Conservation (phyloP, 805 yeast genomes). For the Candida pseudoglaebosa region DNA sequence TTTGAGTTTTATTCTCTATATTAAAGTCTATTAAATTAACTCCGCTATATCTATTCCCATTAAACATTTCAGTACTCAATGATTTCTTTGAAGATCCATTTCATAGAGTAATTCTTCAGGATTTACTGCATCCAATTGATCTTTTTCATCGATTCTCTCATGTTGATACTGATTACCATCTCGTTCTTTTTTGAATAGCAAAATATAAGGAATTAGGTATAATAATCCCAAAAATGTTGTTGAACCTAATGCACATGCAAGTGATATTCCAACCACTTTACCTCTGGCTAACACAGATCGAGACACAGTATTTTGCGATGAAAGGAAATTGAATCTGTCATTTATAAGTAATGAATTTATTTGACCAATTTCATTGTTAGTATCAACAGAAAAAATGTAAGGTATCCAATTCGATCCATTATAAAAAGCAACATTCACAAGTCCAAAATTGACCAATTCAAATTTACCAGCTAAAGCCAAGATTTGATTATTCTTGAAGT, state of each 20-base stretch:
- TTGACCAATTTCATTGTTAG: conserved; percentile 20
- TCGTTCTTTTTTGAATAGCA: conserved; percentile 27
- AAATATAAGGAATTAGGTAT: conserved; percentile 37
- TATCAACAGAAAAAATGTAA: conserved; percentile 40
- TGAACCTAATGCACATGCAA: conserved; percentile 44
- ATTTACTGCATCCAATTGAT: conserved; percentile 41
- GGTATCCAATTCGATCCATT: conserved; percentile 72
- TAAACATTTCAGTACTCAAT: neutral
- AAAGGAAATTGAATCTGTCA: conserved; percentile 31
- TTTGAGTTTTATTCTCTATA: neutral
- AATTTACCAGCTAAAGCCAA: conserved; percentile 59
- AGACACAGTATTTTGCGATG: conserved; percentile 28
- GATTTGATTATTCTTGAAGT: conserved; percentile 40
- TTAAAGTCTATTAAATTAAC: neutral
- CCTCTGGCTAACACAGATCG: conserved; percentile 28
- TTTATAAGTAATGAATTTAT: conserved; percentile 30
- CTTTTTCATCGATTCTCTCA: conserved; percentile 40
- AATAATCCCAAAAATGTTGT: conserved; percentile 38
- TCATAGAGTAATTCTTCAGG: conserved; percentile 43
- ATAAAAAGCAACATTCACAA: conserved; percentile 56
- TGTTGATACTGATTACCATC: conserved; percentile 11
- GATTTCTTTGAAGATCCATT: conserved; percentile 38
- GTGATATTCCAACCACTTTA: conserved; percentile 42
- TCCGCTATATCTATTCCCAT: neutral
- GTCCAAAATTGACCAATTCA: conserved; percentile 47